Conservation (phyloP, 768 basidiomycete genomes). For the Neoboletus magnificus region DNA sequence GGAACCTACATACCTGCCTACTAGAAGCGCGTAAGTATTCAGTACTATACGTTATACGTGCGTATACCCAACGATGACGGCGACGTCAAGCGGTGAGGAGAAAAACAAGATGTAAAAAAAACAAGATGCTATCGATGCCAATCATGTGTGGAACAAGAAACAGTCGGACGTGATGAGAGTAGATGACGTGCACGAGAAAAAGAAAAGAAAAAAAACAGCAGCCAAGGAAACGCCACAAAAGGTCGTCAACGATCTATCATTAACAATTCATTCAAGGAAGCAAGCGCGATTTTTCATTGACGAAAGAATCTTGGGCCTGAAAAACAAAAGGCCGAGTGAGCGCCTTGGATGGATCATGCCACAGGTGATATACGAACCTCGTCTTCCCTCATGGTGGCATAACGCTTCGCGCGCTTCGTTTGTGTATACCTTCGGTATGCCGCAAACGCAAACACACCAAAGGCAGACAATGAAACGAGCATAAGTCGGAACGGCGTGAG, state of each 20-base stretch:
- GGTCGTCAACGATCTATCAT: not conserved
- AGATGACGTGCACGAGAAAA: not conserved
- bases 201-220: too few species aligned
- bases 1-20: not conserved
- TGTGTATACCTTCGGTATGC: too few species aligned
- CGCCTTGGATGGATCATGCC: too few species aligned
- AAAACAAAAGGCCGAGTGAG: too few species aligned
- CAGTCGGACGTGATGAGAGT: not conserved
- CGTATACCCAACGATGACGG: not conserved
- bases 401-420: too few species aligned
- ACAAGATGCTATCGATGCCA: not conserved
- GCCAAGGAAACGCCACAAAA: too few species aligned
- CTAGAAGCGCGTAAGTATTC: constrained; percentile 13
- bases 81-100: too few species aligned
- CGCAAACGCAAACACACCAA: too few species aligned
- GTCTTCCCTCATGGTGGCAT: too few species aligned
- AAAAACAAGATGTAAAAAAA: not conserved
- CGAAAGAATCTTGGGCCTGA: constrained; percentile 2
- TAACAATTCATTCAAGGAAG: constrained; percentile 17
- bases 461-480: too few species aligned
- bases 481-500: too few species aligned
- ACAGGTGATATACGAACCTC: too few species aligned
- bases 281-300: constrained; percentile 24
- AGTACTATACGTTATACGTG: constrained; percentile 6
- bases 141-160: not conserved